Evolutionary conservation across 352 stramenopile genomes (phyloP).

Genomic region (Globisporangium lucens): DNA sequence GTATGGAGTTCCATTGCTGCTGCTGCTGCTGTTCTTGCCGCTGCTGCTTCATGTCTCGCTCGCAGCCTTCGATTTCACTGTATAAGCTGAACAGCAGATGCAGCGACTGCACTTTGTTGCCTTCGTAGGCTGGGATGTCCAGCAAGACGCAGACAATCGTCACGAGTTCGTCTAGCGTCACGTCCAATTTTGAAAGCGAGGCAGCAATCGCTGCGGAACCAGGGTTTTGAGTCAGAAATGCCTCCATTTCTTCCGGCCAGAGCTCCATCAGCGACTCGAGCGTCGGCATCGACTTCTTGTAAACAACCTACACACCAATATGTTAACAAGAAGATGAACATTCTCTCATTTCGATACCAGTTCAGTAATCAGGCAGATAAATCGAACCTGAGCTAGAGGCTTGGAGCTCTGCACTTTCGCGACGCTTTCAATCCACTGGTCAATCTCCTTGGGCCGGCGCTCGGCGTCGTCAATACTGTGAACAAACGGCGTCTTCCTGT

Average conservation of each 20-base stretch:
- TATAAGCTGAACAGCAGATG: slow-evolving; percentile 93
- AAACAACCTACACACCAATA: slow-evolving; percentile 38
- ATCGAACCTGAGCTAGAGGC: slow-evolving; percentile 29
- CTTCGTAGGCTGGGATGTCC: slow-evolving; percentile 90
- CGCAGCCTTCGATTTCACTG: slow-evolving; percentile 63
- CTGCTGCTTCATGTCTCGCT: slow-evolving; percentile 37
- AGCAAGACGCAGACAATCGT: slow-evolving; percentile 86
- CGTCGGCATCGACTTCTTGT: slow-evolving; percentile 89
- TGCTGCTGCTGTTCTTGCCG: slow-evolving; percentile 1
- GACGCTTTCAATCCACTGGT: slow-evolving; percentile 92
- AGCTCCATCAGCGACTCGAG: slow-evolving; percentile 87
- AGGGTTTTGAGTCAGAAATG: slow-evolving; percentile 35
- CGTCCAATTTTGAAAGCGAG: slow-evolving; percentile 59
- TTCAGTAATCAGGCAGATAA: too few relatives aligned
- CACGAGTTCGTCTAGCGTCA: slow-evolving; percentile 83
- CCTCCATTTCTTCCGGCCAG: slow-evolving; percentile 88
- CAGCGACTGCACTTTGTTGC: slow-evolving; percentile 82
- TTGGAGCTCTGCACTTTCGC: slow-evolving; percentile 86
- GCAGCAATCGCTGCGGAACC: slow-evolving; percentile 12
- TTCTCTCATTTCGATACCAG: too few relatives aligned
- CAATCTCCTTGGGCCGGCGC: slow-evolving; percentile 83
- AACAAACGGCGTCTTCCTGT: slow-evolving; percentile 47
- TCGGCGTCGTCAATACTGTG: slow-evolving; percentile 88
- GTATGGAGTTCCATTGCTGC: slow-evolving; percentile 8
- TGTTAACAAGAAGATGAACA: background rate